Evolutionary conservation across 208 protist genomes (phyloP), one percentile per base, ranked within the genome.

Genomic region (Phytomonas sp.): DNA sequence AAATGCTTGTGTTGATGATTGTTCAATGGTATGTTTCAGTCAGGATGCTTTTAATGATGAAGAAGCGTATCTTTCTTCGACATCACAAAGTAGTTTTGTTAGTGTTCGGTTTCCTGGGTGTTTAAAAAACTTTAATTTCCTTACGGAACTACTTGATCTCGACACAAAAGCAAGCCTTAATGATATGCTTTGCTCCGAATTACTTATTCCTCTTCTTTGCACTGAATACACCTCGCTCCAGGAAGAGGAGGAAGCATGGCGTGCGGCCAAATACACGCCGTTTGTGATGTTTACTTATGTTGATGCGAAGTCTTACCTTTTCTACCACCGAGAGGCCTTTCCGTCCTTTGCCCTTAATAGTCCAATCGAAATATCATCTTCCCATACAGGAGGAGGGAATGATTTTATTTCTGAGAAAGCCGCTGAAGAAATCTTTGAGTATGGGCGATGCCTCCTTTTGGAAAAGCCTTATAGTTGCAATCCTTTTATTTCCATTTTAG

Each of bases 221-320:
- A 60, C 65, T n/a, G 40, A 63, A 23, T 69, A 72, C 36, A 8
- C 19, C 0, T 60, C 67, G 14, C 7, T 45, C 32, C 59, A 68
- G 30, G 75, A 70, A 49, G 67, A 79, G 63, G 72, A 74, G 32
- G 71, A 71, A 52, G 70, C 71, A 3, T 87, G 77, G 81, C 69
- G 71, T 26, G 52, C 63, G 6, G 75, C 83, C 10, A 78, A 79
- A 19, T 87, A 86, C 67, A 56, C 75, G 31, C 66, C 81, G 64
- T 93, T 97, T 36, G 75, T 93, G 14, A 72, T 99, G 31, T 82
- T 93, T 34, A 91, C 94, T 3, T 99, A 88, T 80, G 82, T 96
- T 4, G 96, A 99, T 73, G 82, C 99, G 4, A 99, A 99, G 79
- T 79, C 81, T 34, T 92, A 98, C 82, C 73, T 82, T 23, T 99